Base-by-base conservation (phyloP, 78 protist species). In the Salpingoeca rosetta region DNA sequence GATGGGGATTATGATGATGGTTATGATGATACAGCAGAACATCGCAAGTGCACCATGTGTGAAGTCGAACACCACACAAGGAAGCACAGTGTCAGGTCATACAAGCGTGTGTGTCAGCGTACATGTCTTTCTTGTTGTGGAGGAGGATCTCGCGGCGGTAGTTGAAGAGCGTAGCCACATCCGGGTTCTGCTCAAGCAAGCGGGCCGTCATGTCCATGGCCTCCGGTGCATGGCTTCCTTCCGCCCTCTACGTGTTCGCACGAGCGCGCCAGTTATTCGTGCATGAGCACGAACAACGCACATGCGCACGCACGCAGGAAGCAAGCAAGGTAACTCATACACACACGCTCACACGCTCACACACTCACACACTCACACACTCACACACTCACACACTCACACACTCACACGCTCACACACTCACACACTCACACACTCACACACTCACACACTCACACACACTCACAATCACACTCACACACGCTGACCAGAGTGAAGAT, bases 81-180 rank as follows among this genome's bases (percentile, higher is more conserved):
- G 11, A 38, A 25, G 12, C 7, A 25, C 38, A 41, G 37, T 12
- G 1, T 12, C 22, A 1, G 41, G 41, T 1, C 57, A 43, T 36
- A 1, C 82, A 79, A 28, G 0, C 22, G 2, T 51, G 37, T 1
- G 12, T 22, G 0, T 82, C 27, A 28, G 41, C 44, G 25, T 39
- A 1, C 43, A 0, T 31, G 41, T 35, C 27, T 57, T 26, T 11
- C 65, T 1, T 38, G 1, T 1, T 27, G 36, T 81, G 37, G 39
- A 83, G 28, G 38, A 93, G 76, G 44, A 83, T 78, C 24, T 86
- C 88, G 86, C 94, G 80, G 27, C 96, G 79, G 85, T 86, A 94
- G 80, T 93, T 94, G 97, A 96, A 97, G 65, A 89, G 43, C 31
- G 94, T 82, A 87, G 92, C 92, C 40, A 85, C 79, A 40, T 97